Evolutionary conservation across 768 basidiomycete genomes (phyloP), one percentile per base, ranked within the genome.

Genomic region (Neoboletus subvelutipes): DNA sequence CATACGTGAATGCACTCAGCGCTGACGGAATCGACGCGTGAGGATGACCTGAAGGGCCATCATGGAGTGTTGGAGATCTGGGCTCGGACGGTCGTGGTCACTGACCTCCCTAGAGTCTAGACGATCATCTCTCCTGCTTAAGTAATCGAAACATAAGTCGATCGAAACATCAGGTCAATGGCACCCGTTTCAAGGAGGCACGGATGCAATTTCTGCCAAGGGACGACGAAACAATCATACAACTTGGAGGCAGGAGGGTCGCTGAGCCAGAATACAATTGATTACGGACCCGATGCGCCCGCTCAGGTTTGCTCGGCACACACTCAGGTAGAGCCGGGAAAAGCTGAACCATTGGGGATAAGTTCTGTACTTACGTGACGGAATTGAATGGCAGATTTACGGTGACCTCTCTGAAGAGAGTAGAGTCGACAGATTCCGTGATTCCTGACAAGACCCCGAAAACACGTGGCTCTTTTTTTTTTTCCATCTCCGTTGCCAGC

Each of bases 101-200:
- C 1, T 3, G 5, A 29, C 13, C 28, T n/a, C 31, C n/a, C 46
- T 47, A 31, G 11, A 45, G 28, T n/a, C 20, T 11, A 11, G 42
- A 34, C 20, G 13, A 28, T 41, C 15, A 41, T n/a, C n/a, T n/a
- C 45, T 33, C 29, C 9, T 52, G 57, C 50, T 54, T 59, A 56
- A 50, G 52, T 40, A 39, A 48, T 36, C 43, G 55, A 64, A 61
- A 61, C 56, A 36, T 56, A 54, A 50, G 48, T n/a, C 31, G 22
- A 48, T 31, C 47, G 55, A 64, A 61, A 61, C 56, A 24, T 36
- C 33, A 11, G 17, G 34, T 18, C 8, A 29, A n/a, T 15, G 54
- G 2, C 52, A 28, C 24, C 33, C 11, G 67, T 67, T 67, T 67
- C 67, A 63, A 47, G 52, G 51, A 50, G 52, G 52, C 22, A 11